phyloP scores from a whole-genome alignment of 2,329 filamentous ascomycete genomes.

The Ramularia endophylla region DNA sequence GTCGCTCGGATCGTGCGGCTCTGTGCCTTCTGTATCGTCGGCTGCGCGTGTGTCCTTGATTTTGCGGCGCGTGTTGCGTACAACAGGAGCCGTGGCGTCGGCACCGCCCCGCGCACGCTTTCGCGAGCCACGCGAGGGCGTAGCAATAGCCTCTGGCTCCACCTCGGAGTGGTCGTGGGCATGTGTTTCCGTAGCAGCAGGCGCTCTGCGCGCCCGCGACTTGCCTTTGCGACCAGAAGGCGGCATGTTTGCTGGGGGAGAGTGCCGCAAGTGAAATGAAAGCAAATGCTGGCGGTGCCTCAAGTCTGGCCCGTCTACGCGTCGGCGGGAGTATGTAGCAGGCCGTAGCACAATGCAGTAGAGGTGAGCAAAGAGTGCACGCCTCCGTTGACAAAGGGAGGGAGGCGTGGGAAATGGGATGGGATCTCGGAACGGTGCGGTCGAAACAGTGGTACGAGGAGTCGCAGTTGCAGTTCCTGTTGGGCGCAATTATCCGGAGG shows the following conservation, averaged over 20 bases:
- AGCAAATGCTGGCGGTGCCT: too few relatives aligned
- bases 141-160: constrained; percentile 42
- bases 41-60: constrained; percentile 27
- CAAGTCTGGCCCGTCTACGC: too few relatives aligned
- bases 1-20: constrained; percentile 34
- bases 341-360: too few relatives aligned
- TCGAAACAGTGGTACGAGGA: too few relatives aligned
- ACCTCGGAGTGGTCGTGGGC: constrained; percentile 32
- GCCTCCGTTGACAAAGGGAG: too few relatives aligned
- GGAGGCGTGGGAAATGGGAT: too few relatives aligned
- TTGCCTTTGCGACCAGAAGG: constrained; percentile 30
- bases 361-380: too few relatives aligned
- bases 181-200: constrained; percentile 21
- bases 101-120: constrained; percentile 35
- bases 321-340: too few relatives aligned
- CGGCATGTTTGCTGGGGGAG: constrained; percentile 23
- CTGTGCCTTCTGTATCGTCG: constrained; percentile 34
- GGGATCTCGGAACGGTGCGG: too few relatives aligned
- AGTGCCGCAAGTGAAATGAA: too few relatives aligned
- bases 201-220: constrained; percentile 27
- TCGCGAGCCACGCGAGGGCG: constrained; percentile 43
- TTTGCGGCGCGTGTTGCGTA: constrained; percentile 30
- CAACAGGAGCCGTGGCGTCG: constrained; percentile 19
- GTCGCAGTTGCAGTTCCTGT: too few relatives aligned
- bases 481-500: too few relatives aligned